Conservation (phyloP, 768 basidiomycete genomes). For the Lactifluus piperatus region DNA sequence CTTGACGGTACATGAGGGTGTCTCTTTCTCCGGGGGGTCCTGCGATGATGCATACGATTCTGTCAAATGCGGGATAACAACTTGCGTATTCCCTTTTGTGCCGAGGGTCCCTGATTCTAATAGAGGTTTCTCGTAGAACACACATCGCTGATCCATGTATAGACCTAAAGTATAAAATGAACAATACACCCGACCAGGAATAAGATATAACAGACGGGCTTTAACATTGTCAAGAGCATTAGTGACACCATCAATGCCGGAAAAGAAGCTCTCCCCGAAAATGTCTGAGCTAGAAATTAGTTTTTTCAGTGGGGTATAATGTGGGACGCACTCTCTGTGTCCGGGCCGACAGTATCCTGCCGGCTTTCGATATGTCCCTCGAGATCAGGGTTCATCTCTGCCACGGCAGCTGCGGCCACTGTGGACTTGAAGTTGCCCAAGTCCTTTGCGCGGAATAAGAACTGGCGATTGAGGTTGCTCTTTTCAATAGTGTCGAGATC, state of each 20-base stretch:
- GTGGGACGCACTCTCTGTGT: constrained; percentile 71
- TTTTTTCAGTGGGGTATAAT: neutral
- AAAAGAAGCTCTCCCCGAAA: constrained; percentile 86
- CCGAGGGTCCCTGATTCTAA: constrained; percentile 97
- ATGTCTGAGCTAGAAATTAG: constrained; percentile 46
- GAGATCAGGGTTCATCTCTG: constrained; percentile 93
- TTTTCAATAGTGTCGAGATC: constrained; percentile 99
- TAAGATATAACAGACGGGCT: constrained; percentile 57
- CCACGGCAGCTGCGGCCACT: constrained; percentile 82
- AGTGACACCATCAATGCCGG: constrained; percentile 82
- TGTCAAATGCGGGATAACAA: constrained; percentile 86
- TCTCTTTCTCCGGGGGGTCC: constrained; percentile 97
- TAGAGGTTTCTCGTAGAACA: constrained; percentile 92
- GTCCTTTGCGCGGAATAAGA: constrained; percentile 94
- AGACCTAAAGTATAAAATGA: constrained; percentile 42
- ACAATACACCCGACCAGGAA: neutral
- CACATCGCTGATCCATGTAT: constrained; percentile 98
- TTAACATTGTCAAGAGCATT: constrained; percentile 96
- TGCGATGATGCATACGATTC: constrained; percentile 98
- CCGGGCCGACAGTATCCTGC: constrained; percentile 89
- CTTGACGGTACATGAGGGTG: constrained; percentile 95
- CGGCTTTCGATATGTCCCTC: constrained; percentile 77
- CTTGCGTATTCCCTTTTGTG: constrained; percentile 96
- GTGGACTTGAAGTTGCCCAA: constrained; percentile 96
- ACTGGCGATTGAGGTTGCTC: constrained; percentile 96